phyloP scores from a whole-genome alignment of 176 grass and related monocot species.

The Paspalum vaginatum region DNA sequence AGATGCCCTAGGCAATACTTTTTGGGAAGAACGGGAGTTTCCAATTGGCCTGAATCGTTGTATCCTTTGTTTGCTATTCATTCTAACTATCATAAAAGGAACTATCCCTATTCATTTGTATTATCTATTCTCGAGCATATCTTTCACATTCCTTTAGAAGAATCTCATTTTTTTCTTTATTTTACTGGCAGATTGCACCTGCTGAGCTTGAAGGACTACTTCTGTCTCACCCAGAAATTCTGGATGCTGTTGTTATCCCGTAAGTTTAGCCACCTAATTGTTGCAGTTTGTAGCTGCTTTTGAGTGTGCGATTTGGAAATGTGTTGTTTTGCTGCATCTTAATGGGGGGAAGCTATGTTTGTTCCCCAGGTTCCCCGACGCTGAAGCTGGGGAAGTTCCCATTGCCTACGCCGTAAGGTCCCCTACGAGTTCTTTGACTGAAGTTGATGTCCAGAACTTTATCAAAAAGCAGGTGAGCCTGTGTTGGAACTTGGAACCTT shows the following conservation, averaged over 20 bases:
- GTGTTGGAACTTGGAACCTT: slow-evolving; percentile 6
- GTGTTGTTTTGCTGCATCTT: slow-evolving; percentile 19
- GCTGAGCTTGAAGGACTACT: slow-evolving; percentile 93
- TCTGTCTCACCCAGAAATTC: slow-evolving; percentile 84
- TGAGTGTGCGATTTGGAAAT: not conserved
- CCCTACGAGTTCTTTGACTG: slow-evolving; percentile 69
- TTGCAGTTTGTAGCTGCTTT: not conserved
- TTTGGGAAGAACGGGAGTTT: not conserved
- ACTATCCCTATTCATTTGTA: not conserved
- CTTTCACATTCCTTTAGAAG: not conserved
- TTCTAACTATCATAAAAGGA: not conserved
- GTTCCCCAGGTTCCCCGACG: slow-evolving; percentile 75
- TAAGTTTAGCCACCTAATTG: slow-evolving; percentile 50
- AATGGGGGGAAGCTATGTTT: slow-evolving; percentile 15
- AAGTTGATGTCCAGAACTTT: slow-evolving; percentile 76
- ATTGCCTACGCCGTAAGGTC: slow-evolving; percentile 82
- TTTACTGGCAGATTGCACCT: slow-evolving; percentile 74
- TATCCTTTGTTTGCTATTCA: not conserved
- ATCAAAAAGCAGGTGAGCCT: slow-evolving; percentile 72
- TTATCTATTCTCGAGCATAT: slow-evolving; percentile 9
- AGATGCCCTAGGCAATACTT: not conserved
- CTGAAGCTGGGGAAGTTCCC: slow-evolving; percentile 93
- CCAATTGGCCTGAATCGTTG: not conserved
- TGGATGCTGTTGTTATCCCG: slow-evolving; percentile 91
- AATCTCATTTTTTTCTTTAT: not conserved